Evolutionary conservation across 2,329 filamentous ascomycete species (phyloP).

Genomic region (Botrytis elliptica): DNA sequence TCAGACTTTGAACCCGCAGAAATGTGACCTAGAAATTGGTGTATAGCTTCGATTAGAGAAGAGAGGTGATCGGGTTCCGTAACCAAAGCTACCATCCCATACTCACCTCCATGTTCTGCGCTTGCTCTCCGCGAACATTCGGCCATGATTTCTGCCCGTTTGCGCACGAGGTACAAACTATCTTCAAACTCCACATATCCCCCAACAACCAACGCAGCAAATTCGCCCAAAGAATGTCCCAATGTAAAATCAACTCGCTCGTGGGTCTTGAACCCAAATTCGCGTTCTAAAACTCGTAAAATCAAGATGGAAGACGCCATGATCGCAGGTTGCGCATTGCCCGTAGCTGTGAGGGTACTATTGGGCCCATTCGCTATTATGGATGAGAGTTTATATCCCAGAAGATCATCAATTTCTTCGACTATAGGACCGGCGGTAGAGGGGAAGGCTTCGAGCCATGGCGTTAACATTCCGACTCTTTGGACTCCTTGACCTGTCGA

Average conservation of each 20-base stretch:
- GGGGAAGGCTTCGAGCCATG: slow-evolving; percentile 87
- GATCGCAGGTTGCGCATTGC: slow-evolving; percentile 90
- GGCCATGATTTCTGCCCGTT: slow-evolving; percentile 80
- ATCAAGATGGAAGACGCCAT: slow-evolving; percentile 94
- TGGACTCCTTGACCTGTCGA: slow-evolving; percentile 78
- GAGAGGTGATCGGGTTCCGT: slow-evolving; percentile 78
- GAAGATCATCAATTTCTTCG: slow-evolving; percentile 78
- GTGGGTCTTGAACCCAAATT: slow-evolving; percentile 73
- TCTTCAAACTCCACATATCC: slow-evolving; percentile 77
- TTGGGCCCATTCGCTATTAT: slow-evolving; percentile 81
- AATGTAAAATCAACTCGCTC: slow-evolving; percentile 78
- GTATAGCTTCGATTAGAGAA: slow-evolving; percentile 68
- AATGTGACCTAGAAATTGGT: slow-evolving; percentile 73
- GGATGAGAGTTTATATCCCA: slow-evolving; percentile 71
- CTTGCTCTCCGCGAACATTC: slow-evolving; percentile 67
- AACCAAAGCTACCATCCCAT: slow-evolving; percentile 92
- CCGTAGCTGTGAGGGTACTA: slow-evolving; percentile 72
- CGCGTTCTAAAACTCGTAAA: slow-evolving; percentile 78
- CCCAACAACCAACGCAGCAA: slow-evolving; percentile 82
- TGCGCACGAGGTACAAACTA: slow-evolving; percentile 72
- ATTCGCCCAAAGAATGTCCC: slow-evolving; percentile 90
- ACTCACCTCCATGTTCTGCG: slow-evolving; percentile 70
- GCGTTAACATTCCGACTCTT: slow-evolving; percentile 79
- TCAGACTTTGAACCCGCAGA: slow-evolving; percentile 66
- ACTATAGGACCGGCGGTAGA: slow-evolving; percentile 71